Evolutionary conservation across 257 asterid species (phyloP).

Genomic region (Gentiana straminea): DNA sequence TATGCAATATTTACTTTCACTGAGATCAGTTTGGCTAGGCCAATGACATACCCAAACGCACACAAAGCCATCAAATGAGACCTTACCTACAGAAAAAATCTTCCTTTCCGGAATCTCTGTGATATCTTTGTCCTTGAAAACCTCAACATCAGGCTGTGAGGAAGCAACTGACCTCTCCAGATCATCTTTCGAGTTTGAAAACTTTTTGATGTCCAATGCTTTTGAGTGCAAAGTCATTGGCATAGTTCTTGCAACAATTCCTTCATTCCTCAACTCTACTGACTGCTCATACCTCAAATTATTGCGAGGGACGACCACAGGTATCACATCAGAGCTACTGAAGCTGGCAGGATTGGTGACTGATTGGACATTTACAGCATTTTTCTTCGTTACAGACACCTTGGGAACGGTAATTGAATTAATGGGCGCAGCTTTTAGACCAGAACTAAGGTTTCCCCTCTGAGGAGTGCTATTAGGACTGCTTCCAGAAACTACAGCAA

Average conservation of each 20-base stretch:
- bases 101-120: constrained; percentile 34
- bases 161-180: constrained; percentile 36
- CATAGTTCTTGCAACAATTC: constrained; percentile 47
- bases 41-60: constrained; percentile 3
- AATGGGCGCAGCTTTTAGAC: constrained; percentile 41
- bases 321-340: constrained; percentile 63
- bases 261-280: constrained; percentile 74
- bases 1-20: too few relatives aligned
- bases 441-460: constrained; percentile 38
- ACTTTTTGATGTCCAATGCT: constrained; percentile 49
- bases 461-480: constrained; percentile 62
- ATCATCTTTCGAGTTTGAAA: constrained; percentile 47
- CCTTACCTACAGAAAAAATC: constrained; percentile 32
- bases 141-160: constrained; percentile 40
- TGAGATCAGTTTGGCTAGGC: background rate
- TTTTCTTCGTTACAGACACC: constrained; percentile 50
- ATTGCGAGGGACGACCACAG: constrained; percentile 78
- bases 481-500: constrained; percentile 51
- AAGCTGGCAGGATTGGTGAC: constrained; percentile 30
- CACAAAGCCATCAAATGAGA: constrained; percentile 28
- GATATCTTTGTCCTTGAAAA: constrained; percentile 33
- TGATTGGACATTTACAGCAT: constrained; percentile 50
- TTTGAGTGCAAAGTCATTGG: constrained; percentile 53
- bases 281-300: constrained; percentile 55
- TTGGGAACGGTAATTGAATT: constrained; percentile 34